Base-by-base conservation (phyloP, 495 filamentous ascomycete genomes). In the Aspergillus avenaceus region DNA sequence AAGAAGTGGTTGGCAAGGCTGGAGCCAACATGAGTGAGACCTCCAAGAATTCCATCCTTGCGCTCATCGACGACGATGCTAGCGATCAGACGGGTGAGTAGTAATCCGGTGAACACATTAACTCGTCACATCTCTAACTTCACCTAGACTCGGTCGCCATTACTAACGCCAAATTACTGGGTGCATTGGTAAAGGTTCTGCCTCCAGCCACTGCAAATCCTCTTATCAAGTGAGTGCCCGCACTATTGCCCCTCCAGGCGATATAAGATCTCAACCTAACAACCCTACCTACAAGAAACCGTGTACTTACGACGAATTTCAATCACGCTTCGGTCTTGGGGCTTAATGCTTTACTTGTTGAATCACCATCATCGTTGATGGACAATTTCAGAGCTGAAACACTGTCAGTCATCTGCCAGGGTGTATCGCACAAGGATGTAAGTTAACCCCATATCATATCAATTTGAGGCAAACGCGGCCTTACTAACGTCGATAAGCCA, bases 1-100 rank as follows among this genome's bases (percentile, higher is more conserved):
- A 91, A 61, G 93, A 97, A 62, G 93, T 97, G 21, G 83, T 97
- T 44, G 91, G 90, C 69, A 97, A 96, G 70, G 91, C 91, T 8
- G 93, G 95, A 23, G 72, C 71, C 18, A 97, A 92, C 64, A 98
- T 97, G 93, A 89, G 88, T 56, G 93, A 97, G 56, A 76, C 79
- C 41, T 96, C 92, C 26, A 83, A 90, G 45, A 77, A 78, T 50
- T 82, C 90, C 1, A 86, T 97, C 4, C 75, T 97, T 5, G 81
- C 80, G 11, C 75, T 98, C 24, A 95, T 97, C 52, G 93, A 97
- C 63, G 84, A 83, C 53, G 90, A 93, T 52, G 71, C 77, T 12
- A 86, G 88, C 52, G 86, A 87, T 50, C 74, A 79, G 47, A 88
- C 90, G 50, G 79, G 80, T 69, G 74, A 70, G 61, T 57, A 40